These are phyloP conservation scores for Fagopyrum tataricum DNA, from an alignment of 148 eudicot species.

Conservation along the genomic window DNA sequence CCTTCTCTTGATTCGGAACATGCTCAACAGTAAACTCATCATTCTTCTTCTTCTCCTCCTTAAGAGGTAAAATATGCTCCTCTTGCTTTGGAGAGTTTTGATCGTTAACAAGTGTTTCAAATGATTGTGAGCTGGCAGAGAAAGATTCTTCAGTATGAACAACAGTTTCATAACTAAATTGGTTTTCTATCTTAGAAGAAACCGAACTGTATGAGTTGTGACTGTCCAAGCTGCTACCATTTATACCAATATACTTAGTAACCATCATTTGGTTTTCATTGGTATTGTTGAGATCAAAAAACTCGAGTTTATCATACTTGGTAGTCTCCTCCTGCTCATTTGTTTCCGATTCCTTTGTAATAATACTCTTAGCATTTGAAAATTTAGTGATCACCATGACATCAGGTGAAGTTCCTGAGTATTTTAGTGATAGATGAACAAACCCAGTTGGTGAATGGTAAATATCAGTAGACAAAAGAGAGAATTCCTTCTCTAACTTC, in stretches of 20 bases:
- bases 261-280: conserved; percentile 82
- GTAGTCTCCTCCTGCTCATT: conserved; percentile 21
- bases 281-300: conserved; percentile 74
- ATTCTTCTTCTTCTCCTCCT: conserved; percentile 24
- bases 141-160: conserved; percentile 44
- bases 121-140: conserved; percentile 49
- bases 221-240: conserved; percentile 30
- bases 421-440: conserved; percentile 69
- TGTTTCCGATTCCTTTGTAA: conserved; percentile 20
- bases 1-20: conserved; percentile 19
- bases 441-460: conserved; percentile 96
- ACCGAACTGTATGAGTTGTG: conserved; percentile 50
- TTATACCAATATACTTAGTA: conserved; percentile 63
- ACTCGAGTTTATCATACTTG: conserved; percentile 75
- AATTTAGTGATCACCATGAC: conserved; percentile 47
- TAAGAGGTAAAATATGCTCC: conserved; percentile 43
- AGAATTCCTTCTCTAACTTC: conserved; percentile 69
- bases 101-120: conserved; percentile 37
- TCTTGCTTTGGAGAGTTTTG: conserved; percentile 32
- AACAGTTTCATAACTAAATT: conserved; percentile 28
- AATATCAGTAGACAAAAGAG: conserved; percentile 88
- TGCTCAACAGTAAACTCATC: conserved; percentile 13
- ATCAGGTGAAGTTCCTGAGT: conserved; percentile 65
- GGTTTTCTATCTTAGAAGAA: conserved; percentile 60
- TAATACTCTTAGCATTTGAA: conserved; percentile 14